Evolutionary conservation across 176 grass and related monocot genomes (phyloP), one percentile per base, ranked within the genome.

Genomic region (Carex littledalei): DNA sequence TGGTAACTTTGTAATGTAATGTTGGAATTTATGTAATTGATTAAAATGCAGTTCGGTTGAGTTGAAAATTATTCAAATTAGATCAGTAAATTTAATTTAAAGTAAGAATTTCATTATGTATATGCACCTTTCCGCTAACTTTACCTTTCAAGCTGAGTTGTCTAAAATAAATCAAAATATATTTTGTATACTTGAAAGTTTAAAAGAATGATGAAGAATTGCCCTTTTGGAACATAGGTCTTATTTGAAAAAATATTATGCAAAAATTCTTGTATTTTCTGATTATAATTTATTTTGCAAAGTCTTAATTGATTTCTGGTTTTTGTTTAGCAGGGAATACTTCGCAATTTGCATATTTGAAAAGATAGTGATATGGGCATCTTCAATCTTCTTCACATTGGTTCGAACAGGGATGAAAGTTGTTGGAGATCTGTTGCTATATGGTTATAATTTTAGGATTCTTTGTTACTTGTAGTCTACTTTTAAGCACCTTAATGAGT

Each of bases 401-500:
- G 80, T 81, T 60, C 73, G 56, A 73, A 29, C 71, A 60, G 50
- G 80, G 85, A 39, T 81, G 31, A n/a, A 78, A 78, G 52, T 57
- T 78, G 52, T 57, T 78, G 74, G 17, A 57, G 74, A 78, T 78
- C 0, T 78, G 74, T 78, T 50, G 20, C 74, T 55, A 78, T 34
- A 78, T 78, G 74, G 74, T 78, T 57, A 56, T 78, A 55, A 78
- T 56, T 78, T 78, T 78, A 78, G 52, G 52, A 78, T 78, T 78
- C 47, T 78, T 78, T 78, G 74, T 57, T 78, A 78, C 74, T 78
- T 78, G 74, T 56, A 57, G 52, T 34, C 74, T 78, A 78, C 74
- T 54, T 70, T 78, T 78, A 57, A 78, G 74, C 74, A 78, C 74
- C 74, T 55, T 55, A 56, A 78, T 78, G 49, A 56, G 43, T 78